phyloP scores from a whole-genome alignment of 169 alveolate genomes.

The Toxoplasma gondii region DNA sequence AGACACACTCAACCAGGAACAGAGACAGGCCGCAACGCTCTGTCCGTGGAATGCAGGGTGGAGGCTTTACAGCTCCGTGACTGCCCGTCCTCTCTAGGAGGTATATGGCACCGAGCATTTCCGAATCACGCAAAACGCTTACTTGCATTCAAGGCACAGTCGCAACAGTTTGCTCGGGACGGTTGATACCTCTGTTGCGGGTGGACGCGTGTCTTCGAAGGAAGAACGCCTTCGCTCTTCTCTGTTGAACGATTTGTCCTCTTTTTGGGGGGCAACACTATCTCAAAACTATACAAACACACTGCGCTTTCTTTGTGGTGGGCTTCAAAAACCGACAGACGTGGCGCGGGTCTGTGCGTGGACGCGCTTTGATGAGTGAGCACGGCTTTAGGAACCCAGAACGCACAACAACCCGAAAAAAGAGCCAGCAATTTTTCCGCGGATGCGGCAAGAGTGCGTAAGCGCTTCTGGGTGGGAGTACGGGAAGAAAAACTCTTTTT shows the following conservation, averaged over 20 bases:
- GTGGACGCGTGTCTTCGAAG: background rate
- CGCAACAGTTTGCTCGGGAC: background rate
- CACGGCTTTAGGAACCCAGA: background rate
- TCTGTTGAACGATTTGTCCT: background rate
- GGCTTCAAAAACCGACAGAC: background rate
- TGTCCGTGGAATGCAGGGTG: too few species aligned
- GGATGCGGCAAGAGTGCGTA: background rate
- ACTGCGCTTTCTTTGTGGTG: background rate
- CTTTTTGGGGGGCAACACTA: background rate
- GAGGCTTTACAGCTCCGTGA: background rate
- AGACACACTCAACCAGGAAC: too few species aligned
- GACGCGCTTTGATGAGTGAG: background rate
- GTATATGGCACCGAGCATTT: background rate
- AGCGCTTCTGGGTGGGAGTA: background rate
- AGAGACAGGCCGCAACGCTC: too few species aligned
- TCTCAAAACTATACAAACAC: background rate
- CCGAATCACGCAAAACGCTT: background rate
- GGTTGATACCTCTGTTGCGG: background rate
- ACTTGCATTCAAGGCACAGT: background rate
- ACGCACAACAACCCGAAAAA: background rate
- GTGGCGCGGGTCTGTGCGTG: background rate
- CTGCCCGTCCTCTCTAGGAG: background rate
- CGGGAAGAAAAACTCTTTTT: background rate
- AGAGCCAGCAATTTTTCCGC: background rate
- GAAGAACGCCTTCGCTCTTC: background rate